These are phyloP conservation scores for Herpotrichia juniperi DNA, from an alignment of 2,329 filamentous ascomycete species.

Conservation along the genomic window DNA sequence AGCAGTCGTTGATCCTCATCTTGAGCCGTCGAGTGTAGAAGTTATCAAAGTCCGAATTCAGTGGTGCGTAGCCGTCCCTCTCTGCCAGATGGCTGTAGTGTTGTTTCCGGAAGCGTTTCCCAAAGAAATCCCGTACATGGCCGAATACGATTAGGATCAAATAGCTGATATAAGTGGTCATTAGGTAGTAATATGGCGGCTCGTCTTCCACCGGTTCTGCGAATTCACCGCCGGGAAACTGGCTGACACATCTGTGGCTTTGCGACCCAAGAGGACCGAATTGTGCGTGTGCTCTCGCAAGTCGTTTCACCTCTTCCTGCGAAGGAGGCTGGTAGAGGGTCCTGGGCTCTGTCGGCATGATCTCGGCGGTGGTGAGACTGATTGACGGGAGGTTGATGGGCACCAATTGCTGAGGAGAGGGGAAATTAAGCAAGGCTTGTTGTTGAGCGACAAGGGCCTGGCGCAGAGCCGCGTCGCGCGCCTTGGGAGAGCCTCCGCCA, in stretches of 20 bases:
- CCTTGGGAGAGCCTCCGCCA: conserved; percentile 78
- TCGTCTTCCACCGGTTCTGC: conserved; percentile 89
- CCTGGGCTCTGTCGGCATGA: conserved; percentile 72
- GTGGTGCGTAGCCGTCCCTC: conserved; percentile 86
- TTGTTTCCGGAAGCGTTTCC: conserved; percentile 88
- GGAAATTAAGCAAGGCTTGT: conserved; percentile 66
- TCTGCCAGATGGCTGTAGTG: conserved; percentile 85
- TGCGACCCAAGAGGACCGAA: conserved; percentile 85
- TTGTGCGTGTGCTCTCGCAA: conserved; percentile 82
- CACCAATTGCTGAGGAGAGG: conserved; percentile 70
- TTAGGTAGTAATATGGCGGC: conserved; percentile 93
- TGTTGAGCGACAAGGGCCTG: conserved; percentile 66
- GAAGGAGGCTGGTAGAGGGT: conserved; percentile 89
- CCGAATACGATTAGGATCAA: conserved; percentile 94
- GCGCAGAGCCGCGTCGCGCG: conserved; percentile 70
- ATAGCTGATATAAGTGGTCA: conserved; percentile 99
- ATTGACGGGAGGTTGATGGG: conserved; percentile 86
- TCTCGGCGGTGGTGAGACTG: conserved; percentile 86
- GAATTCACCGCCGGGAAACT: conserved; percentile 77
- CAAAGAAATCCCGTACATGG: conserved; percentile 96
- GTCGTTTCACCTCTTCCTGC: conserved; percentile 77
- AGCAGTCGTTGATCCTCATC: conserved; percentile 95
- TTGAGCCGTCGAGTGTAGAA: conserved; percentile 95
- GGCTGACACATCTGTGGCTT: conserved; percentile 86
- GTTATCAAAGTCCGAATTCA: conserved; percentile 98